Conservation (phyloP, 2,329 filamentous ascomycete species). For the Dothistroma septosporum region DNA sequence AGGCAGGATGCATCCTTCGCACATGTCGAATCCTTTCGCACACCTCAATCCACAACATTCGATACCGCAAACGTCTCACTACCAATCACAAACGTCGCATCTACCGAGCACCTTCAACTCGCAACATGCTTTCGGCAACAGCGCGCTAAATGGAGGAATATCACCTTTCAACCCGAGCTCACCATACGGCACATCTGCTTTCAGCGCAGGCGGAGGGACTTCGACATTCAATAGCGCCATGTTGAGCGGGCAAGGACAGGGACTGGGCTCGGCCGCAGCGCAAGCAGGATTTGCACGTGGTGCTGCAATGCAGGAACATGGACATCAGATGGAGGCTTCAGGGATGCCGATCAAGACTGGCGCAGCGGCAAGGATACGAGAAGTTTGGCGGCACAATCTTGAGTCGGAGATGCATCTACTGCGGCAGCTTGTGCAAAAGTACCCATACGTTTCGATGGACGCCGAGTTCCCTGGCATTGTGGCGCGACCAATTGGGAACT, state of each 20-base stretch:
- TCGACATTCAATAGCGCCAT: slow-evolving; percentile 32
- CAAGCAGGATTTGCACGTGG: slow-evolving; percentile 82
- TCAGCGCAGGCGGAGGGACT: slow-evolving; percentile 28
- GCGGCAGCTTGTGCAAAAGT: slow-evolving; percentile 79
- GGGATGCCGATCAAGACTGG: slow-evolving; percentile 51
- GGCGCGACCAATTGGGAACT: slow-evolving; percentile 88
- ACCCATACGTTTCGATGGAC: slow-evolving; percentile 97
- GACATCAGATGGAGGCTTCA: slow-evolving; percentile 27
- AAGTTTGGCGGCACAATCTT: slow-evolving; percentile 92
- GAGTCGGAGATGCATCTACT: slow-evolving; percentile 85
- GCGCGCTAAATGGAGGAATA: slow-evolving; percentile 40
- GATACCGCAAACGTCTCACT: slow-evolving; percentile 30
- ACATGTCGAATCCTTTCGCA: slow-evolving; percentile 56
- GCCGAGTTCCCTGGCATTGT: slow-evolving; percentile 99
- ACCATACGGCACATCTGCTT: slow-evolving; percentile 29
- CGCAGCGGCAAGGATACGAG: slow-evolving; percentile 76
- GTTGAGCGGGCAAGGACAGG: slow-evolving; percentile 48
- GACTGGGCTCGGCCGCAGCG: slow-evolving; percentile 79
- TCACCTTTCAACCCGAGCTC: slow-evolving; percentile 34
- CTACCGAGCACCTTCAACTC: slow-evolving; percentile 41
- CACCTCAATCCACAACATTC: slow-evolving; percentile 49
- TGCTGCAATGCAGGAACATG: slow-evolving; percentile 51
- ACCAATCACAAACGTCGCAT: slow-evolving; percentile 29
- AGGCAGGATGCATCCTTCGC: slow-evolving; percentile 56
- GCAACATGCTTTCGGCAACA: slow-evolving; percentile 31